Conservation (phyloP, 768 basidiomycete genomes). For the Mycena galopus region DNA sequence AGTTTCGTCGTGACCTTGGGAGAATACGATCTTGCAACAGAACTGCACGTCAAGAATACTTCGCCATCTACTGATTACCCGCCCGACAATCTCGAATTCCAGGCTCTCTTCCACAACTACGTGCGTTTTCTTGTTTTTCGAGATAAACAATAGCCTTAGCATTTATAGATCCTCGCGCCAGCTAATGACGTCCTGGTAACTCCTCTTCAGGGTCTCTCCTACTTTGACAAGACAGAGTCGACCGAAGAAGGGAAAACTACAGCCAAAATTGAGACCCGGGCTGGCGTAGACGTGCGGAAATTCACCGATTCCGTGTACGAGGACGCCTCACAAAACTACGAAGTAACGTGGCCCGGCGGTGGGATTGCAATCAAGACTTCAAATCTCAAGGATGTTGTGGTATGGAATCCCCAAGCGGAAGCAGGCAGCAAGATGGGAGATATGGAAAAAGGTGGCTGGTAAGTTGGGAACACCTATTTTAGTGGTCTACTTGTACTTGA, state of each 20-base stretch:
- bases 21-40: constrained; percentile 79
- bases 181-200: constrained; percentile 69
- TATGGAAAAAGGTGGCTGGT: constrained; percentile 94
- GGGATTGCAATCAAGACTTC: constrained; percentile 64
- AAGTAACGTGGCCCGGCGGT: constrained; percentile 71
- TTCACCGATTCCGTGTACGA: constrained; percentile 87
- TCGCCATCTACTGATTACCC: constrained; percentile 55
- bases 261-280: constrained; percentile 70
- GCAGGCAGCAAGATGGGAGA: constrained; percentile 83
- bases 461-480: too few relatives aligned
- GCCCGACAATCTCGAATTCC: constrained; percentile 78
- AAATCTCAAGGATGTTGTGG: constrained; percentile 84
- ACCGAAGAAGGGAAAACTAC: constrained; percentile 62
- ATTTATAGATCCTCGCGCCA: constrained; percentile 76
- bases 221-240: constrained; percentile 85
- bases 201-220: constrained; percentile 73
- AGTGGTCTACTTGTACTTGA: too few relatives aligned
- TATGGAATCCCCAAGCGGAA: constrained; percentile 92
- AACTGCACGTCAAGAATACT: constrained; percentile 85
- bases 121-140: too few relatives aligned
- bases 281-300: constrained; percentile 72
- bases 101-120: constrained; percentile 96
- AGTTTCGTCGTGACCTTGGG: constrained; percentile 86
- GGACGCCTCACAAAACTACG: constrained; percentile 66
- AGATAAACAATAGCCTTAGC: too few relatives aligned